phyloP scores from a whole-genome alignment of 306 rosid species.

The Cucumis hystrix region DNA sequence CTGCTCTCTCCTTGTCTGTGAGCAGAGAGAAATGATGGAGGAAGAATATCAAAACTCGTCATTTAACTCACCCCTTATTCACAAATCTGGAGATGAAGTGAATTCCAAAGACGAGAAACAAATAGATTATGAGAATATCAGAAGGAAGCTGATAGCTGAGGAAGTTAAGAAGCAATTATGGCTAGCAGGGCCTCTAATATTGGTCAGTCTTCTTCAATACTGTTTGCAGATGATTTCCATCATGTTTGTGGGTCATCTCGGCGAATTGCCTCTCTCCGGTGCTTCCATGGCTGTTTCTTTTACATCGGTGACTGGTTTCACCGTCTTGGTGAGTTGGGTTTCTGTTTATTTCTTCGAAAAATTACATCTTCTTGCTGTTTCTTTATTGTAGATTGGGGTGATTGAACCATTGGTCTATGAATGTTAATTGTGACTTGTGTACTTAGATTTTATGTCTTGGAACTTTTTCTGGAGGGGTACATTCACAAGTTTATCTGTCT shows the following conservation, averaged over 20 bases:
- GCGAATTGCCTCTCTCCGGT: slow-evolving; percentile 40
- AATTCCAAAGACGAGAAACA: not conserved
- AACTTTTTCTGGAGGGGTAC: too few relatives aligned
- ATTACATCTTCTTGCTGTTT: not conserved
- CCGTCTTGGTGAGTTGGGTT: slow-evolving; percentile 39
- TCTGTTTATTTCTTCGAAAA: not conserved
- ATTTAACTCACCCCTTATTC: not conserved
- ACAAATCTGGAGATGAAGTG: not conserved
- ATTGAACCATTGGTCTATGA: too few relatives aligned
- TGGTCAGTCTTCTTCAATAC: slow-evolving; percentile 31
- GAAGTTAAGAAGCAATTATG: slow-evolving; percentile 65
- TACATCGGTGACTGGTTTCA: slow-evolving; percentile 59
- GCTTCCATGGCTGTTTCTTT: slow-evolving; percentile 74
- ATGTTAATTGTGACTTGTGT: too few relatives aligned
- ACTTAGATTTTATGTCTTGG: too few relatives aligned
- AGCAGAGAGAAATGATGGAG: not conserved
- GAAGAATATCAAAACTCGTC: not conserved
- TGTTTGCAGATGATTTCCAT: slow-evolving; percentile 48
- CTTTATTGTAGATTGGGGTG: too few relatives aligned
- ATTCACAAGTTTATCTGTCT: not conserved
- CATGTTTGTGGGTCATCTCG: slow-evolving; percentile 74
- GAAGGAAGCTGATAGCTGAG: slow-evolving; percentile 4
- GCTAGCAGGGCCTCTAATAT: slow-evolving; percentile 65
- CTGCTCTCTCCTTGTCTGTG: too few relatives aligned
- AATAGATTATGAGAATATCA: not conserved